A percentile compares a stretch with the other conserved stretches of the same genome.
Conservation (phyloP, 2,329 filamentous ascomycete species). For the Beauveria asiatica region DNA sequence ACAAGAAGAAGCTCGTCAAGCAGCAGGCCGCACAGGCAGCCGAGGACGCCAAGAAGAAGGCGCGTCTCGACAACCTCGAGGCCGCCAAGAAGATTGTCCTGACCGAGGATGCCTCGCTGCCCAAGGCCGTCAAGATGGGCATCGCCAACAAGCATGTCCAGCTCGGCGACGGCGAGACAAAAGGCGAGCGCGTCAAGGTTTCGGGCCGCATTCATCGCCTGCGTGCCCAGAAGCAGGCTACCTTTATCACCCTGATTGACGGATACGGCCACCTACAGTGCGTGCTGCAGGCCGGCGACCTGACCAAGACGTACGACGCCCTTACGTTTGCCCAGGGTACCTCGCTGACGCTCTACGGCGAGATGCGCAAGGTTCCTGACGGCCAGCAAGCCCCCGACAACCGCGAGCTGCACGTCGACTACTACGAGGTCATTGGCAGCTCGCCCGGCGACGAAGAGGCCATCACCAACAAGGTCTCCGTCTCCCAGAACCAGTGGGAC, state of each 20-base stretch:
- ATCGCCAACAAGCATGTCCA: slow-evolving; percentile 61
- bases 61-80: slow-evolving; percentile 58
- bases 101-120: slow-evolving; percentile 61
- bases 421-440: slow-evolving; percentile 69
- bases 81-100: slow-evolving; percentile 69
- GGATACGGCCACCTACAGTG: slow-evolving; percentile 76
- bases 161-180: slow-evolving; percentile 46
- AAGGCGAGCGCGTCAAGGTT: slow-evolving; percentile 69
- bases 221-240: slow-evolving; percentile 72
- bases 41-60: slow-evolving; percentile 64
- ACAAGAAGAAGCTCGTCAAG: slow-evolving; percentile 79
- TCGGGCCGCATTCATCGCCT: slow-evolving; percentile 75
- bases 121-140: slow-evolving; percentile 65
- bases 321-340: slow-evolving; percentile 79
- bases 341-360: slow-evolving; percentile 75
- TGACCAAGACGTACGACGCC: slow-evolving; percentile 88
- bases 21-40: slow-evolving; percentile 64
- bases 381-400: slow-evolving; percentile 72
- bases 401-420: slow-evolving; percentile 87
- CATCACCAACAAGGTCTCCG: slow-evolving; percentile 67
- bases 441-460: slow-evolving; percentile 83
- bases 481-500: slow-evolving; percentile 43
- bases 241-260: slow-evolving; percentile 79
- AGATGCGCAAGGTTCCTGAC: slow-evolving; percentile 72
- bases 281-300: slow-evolving; percentile 63